These are phyloP conservation scores for Ustilago loliicola DNA, from an alignment of 1,284 basidiomycete genomes.

Conservation along the genomic window DNA sequence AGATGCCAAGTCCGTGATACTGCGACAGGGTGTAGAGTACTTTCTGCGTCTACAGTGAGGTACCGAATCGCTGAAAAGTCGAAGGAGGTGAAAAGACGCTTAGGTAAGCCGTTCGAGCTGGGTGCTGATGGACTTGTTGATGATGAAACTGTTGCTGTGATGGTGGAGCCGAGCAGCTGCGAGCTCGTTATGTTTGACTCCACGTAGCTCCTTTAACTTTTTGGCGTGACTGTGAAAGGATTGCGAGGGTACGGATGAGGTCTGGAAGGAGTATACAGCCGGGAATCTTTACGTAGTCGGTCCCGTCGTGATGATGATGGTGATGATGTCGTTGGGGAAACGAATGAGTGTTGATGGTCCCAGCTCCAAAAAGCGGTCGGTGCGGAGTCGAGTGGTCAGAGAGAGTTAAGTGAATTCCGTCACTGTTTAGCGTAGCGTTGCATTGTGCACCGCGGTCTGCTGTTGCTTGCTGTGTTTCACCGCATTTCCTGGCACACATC, in stretches of 20 bases:
- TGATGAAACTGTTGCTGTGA: too few species aligned
- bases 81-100: too few species aligned
- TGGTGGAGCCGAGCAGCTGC: too few species aligned
- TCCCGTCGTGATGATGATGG: not conserved
- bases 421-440: not conserved
- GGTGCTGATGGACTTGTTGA: too few species aligned
- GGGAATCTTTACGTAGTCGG: not conserved
- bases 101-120: too few species aligned
- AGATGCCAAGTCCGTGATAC: not conserved
- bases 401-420: conserved; percentile 7
- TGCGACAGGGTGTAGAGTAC: not conserved
- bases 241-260: not conserved
- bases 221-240: not conserved
- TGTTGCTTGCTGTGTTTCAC: conserved; percentile 10
- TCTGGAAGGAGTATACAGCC: not conserved
- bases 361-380: conserved; percentile 7
- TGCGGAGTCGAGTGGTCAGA: conserved; percentile 2
- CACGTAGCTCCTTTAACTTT: not conserved
- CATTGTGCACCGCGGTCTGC: too few species aligned
- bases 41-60: too few species aligned
- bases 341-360: not conserved
- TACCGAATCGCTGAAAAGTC: too few species aligned
- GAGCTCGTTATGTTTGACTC: not conserved
- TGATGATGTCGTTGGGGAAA: not conserved
- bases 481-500: not conserved